phyloP scores from a whole-genome alignment of 2,329 filamentous ascomycete species.

The Paecilomyces formosus region DNA sequence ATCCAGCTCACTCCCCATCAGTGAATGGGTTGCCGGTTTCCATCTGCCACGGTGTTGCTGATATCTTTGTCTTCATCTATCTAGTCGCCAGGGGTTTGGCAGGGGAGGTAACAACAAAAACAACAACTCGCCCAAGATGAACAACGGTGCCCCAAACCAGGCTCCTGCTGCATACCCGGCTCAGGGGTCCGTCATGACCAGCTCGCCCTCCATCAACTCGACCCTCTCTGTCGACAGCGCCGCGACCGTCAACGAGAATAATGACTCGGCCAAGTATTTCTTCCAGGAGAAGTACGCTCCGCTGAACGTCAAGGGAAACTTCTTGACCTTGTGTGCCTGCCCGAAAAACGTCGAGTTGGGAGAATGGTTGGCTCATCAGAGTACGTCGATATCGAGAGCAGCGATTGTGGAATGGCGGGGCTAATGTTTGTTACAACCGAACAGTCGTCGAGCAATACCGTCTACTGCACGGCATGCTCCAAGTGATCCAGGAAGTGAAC shows the following conservation, averaged over 20 bases:
- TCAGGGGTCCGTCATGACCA: slow-evolving; percentile 24
- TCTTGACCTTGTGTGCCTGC: slow-evolving; percentile 88
- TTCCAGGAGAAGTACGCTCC: slow-evolving; percentile 54
- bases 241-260: slow-evolving; percentile 24
- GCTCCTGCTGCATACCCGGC: slow-evolving; percentile 20
- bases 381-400: slow-evolving; percentile 43
- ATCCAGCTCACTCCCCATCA: background rate
- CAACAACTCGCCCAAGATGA: slow-evolving; percentile 33
- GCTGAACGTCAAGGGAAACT: slow-evolving; percentile 94
- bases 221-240: slow-evolving; percentile 29
- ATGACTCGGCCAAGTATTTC: slow-evolving; percentile 42
- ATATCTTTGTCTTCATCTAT: slow-evolving; percentile 18
- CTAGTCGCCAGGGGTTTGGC: slow-evolving; percentile 43
- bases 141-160: slow-evolving; percentile 23
- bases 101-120: slow-evolving; percentile 37
- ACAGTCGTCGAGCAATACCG: slow-evolving; percentile 88
- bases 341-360: slow-evolving; percentile 90
- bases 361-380: slow-evolving; percentile 93
- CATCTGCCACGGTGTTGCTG: background rate
- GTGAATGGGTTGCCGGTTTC: slow-evolving; percentile 1
- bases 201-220: slow-evolving; percentile 33
- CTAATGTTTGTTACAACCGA: slow-evolving; percentile 1
- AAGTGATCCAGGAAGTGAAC: slow-evolving; percentile 80
- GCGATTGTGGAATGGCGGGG: background rate
- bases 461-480: slow-evolving; percentile 80